A percentile compares a stretch with the other conserved stretches of the same genome.
Conservation (phyloP, 1,139 yeast species). For the Geotrichum candidum region DNA sequence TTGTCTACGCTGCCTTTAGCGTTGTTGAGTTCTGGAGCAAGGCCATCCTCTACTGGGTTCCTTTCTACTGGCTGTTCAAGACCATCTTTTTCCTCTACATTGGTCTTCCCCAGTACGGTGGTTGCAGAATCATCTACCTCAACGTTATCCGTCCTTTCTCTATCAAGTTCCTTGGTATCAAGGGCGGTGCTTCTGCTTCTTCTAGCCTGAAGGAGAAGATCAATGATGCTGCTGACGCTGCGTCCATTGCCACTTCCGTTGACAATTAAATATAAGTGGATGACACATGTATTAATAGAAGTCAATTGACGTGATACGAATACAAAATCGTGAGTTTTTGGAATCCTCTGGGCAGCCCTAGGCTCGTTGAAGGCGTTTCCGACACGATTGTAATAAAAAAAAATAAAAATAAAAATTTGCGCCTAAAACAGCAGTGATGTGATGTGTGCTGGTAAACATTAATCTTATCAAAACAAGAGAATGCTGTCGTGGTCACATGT, state of each 20-base stretch:
- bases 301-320: not conserved
- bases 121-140: conserved; percentile 68
- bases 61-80: conserved; percentile 93
- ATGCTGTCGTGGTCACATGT: not conserved
- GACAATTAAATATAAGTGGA: conserved; percentile 20
- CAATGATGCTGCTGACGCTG: conserved; percentile 28
- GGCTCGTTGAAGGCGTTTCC: not conserved
- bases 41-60: conserved; percentile 88
- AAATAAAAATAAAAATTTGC: not conserved
- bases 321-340: not conserved
- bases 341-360: not conserved
- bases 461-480: not conserved
- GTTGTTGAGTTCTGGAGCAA: conserved; percentile 94
- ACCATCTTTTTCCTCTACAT: conserved; percentile 81
- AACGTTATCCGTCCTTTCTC: conserved; percentile 66
- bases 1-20: conserved; percentile 84
- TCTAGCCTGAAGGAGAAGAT: conserved; percentile 34
- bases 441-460: not conserved
- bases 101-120: conserved; percentile 82
- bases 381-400: not conserved
- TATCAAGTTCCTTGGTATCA: conserved; percentile 45
- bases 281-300: not conserved
- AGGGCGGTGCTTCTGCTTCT: conserved; percentile 22
- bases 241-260: conserved; percentile 30
- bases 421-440: not conserved